Evolutionary conservation across 2,329 filamentous ascomycete genomes (phyloP), one percentile per base, ranked within the genome.

Genomic region (Fusarium sterilihyphosum): DNA sequence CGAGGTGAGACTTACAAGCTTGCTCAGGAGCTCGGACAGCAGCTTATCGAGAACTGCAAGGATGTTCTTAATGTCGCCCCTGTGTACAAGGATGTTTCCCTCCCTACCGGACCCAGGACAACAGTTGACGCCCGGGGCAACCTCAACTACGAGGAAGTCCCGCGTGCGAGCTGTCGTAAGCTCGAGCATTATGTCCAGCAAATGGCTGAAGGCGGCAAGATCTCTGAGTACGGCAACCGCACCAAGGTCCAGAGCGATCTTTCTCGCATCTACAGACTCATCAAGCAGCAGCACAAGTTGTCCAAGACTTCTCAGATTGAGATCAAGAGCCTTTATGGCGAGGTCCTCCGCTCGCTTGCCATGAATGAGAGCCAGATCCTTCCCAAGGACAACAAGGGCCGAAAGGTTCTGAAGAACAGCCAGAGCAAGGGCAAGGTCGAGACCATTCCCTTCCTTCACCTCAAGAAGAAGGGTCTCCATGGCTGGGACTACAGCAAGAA

Each of bases 401-500:
- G 89, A 80, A 91, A 91, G 83, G 78, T 81, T 57, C 76, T 86
- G 67, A 89, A 88, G 81, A 82, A 83, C 76, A 89, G 87, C 69
- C 85, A 88, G 49, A 86, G 88, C 79, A 97, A 96, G 87, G 95
- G 95, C 83, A 98, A 98, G 87, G 92, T 97, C 65, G 96, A 98
- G 86, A 98, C 96, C 24, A 97, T 99, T 77, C 96, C 96, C 40
- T 99, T 99, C 91, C 86, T 99, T 61, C 96, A 99, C 83, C 88
- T 99, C 66, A 98, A 98, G 90, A 93, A 94, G 84, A 97, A 97
- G 85, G 92, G 94, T 61, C 91, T 95, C 71, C 93, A 98, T 80
- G 96, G 96, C 71, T 99, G 96, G 96, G 95, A 98, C 81, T 99
- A 98, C 88, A 98, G 94, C 91, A 99, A 98, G 90, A 98, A 97